A percentile compares a stretch with the other conserved stretches of the same genome.
Conservation (phyloP, 2,329 filamentous ascomycete genomes). For the Botrytis cinerea region DNA sequence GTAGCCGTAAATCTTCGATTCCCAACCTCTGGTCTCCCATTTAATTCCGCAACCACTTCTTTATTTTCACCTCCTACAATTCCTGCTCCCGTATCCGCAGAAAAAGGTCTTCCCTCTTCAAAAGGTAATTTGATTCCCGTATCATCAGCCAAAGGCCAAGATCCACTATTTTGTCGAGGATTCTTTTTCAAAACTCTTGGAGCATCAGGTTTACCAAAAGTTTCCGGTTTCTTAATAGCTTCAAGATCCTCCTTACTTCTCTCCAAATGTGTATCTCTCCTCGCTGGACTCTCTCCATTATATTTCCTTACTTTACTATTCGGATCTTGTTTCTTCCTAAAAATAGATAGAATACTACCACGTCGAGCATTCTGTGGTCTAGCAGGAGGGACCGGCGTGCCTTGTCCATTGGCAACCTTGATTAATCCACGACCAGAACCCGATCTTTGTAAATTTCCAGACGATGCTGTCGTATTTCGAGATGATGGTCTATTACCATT, state of each 20-base stretch:
- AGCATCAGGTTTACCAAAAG: conserved; percentile 24
- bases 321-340: conserved; percentile 63
- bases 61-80: conserved; percentile 26
- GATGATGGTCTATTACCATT: conserved; percentile 26
- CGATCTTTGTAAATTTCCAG: conserved; percentile 44
- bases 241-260: conserved; percentile 55
- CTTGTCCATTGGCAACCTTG: conserved; percentile 22
- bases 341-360: conserved; percentile 57
- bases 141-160: conserved; percentile 51
- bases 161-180: conserved; percentile 44
- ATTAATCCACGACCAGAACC: conserved; percentile 42
- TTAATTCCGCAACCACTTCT: conserved; percentile 24
- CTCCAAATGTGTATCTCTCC: conserved; percentile 64
- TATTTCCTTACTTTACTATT: conserved; percentile 56
- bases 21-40: conserved; percentile 32
- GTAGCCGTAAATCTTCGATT: conserved; percentile 36
- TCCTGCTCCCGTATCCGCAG: conserved; percentile 25
- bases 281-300: conserved; percentile 58
- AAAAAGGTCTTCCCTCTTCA: conserved; percentile 40
- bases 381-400: conserved; percentile 16
- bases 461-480: conserved; percentile 32
- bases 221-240: conserved; percentile 14
- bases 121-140: conserved; percentile 31
- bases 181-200: conserved; percentile 52
- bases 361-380: conserved; percentile 45